phyloP scores from a whole-genome alignment of 148 eudicot genomes.

The Limonium bicolor region DNA sequence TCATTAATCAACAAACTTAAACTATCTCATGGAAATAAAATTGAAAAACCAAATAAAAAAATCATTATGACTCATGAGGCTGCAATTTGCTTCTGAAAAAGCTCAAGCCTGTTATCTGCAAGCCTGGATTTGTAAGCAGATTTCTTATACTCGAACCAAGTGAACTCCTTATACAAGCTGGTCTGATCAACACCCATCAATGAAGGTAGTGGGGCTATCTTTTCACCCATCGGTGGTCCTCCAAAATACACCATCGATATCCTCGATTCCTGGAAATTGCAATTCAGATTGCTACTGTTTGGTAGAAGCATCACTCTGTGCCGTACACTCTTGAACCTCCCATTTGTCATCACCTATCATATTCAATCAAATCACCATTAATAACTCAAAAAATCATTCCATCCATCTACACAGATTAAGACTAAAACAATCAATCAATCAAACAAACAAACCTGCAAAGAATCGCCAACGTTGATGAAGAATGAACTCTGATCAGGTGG shows the following conservation, averaged over 20 bases:
- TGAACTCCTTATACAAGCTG: conserved; percentile 28
- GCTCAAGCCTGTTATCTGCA: conserved; percentile 25
- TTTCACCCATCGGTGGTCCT: conserved; percentile 48
- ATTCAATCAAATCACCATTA: no score
- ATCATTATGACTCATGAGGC: no score
- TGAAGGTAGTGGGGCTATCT: conserved; percentile 36
- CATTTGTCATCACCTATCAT: conserved; percentile 66
- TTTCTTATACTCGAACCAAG: conserved; percentile 28
- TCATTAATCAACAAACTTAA: no score
- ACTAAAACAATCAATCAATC: neutral
- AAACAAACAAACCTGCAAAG: conserved; percentile 7
- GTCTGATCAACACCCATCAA: conserved; percentile 17
- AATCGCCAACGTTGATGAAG: conserved; percentile 43
- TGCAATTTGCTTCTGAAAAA: conserved; percentile 10
- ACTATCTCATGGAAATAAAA: no score
- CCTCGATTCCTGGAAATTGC: no score
- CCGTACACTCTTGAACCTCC: conserved; percentile 66
- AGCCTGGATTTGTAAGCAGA: conserved; percentile 21
- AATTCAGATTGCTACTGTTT: conserved; percentile 16
- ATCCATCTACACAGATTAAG: neutral
- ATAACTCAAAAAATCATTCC: no score
- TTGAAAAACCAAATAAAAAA: no score
- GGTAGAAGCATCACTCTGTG: conserved; percentile 40
- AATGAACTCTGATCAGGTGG: conserved; percentile 33
- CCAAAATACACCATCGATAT: conserved; percentile 67